Evolutionary conservation across 2,329 filamentous ascomycete genomes (phyloP).

Genomic region (Thielaviopsis populi): DNA sequence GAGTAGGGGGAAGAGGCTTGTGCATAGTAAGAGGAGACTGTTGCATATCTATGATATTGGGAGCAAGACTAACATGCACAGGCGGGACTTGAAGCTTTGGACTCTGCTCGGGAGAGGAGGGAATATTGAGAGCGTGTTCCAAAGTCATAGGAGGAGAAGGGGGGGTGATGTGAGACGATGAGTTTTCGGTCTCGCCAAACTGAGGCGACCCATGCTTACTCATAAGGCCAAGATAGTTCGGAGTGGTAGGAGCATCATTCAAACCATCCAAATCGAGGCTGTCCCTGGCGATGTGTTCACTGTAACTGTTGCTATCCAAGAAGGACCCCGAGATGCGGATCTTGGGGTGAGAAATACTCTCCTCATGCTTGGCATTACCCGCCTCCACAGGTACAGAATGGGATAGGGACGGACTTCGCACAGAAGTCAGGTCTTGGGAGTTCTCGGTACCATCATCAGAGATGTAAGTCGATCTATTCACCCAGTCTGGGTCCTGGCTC

Average conservation of each 20-base stretch:
- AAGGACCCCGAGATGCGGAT: slow-evolving; percentile 28
- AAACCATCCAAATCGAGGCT: slow-evolving; percentile 45
- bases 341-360: slow-evolving; percentile 18
- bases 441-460: slow-evolving; percentile 2
- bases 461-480: slow-evolving; percentile 34
- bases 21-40: slow-evolving; percentile 26
- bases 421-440: slow-evolving; percentile 20
- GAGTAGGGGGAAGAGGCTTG: slow-evolving; percentile 35
- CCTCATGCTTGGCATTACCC: slow-evolving; percentile 30
- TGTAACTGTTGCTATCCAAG: slow-evolving; percentile 35
- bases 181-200: background rate
- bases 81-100: slow-evolving; percentile 26
- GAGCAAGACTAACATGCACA: slow-evolving; percentile 20
- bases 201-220: background rate
- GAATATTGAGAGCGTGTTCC: slow-evolving; percentile 32
- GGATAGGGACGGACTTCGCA: background rate
- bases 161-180: slow-evolving; percentile 19
- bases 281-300: slow-evolving; percentile 36
- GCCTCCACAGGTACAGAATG: slow-evolving; percentile 34
- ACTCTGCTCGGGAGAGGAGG: slow-evolving; percentile 14
- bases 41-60: background rate
- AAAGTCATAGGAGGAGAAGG: slow-evolving; percentile 35
- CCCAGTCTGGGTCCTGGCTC: slow-evolving; percentile 34
- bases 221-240: slow-evolving; percentile 5
- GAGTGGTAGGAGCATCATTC: slow-evolving; percentile 31